These are phyloP conservation scores for Pleurotus ostreatus DNA, from an alignment of 768 basidiomycete genomes.

Conservation along the genomic window DNA sequence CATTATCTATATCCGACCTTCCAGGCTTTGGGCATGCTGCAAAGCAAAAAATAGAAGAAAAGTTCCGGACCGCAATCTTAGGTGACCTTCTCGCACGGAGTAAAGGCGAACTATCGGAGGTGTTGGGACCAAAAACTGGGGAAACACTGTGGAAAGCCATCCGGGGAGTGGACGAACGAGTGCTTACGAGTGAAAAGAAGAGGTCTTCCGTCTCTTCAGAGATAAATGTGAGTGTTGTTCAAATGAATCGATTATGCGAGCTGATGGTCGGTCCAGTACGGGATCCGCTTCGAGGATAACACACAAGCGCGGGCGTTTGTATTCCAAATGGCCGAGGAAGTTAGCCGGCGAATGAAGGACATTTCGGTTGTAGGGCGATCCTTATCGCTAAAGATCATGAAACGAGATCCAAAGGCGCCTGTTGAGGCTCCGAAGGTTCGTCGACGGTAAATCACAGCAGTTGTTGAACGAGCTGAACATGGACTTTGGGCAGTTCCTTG, in stretches of 20 bases:
- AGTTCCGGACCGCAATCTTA: conserved; percentile 66
- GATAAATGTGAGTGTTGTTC: conserved; percentile 69
- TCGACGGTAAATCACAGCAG: neutral
- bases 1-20: conserved; percentile 73
- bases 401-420: conserved; percentile 80
- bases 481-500: conserved; percentile 63
- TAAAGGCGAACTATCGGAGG: conserved; percentile 61
- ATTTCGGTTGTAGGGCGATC: conserved; percentile 68
- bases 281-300: conserved; percentile 84
- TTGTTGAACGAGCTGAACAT: neutral
- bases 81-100: conserved; percentile 65
- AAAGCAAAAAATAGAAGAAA: conserved; percentile 75
- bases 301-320: conserved; percentile 82
- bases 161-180: conserved; percentile 78
- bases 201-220: conserved; percentile 93
- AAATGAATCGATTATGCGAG: conserved; percentile 4
- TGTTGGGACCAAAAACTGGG: conserved; percentile 76
- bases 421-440: conserved; percentile 86
- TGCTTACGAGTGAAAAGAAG: conserved; percentile 78
- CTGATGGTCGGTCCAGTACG: conserved; percentile 59
- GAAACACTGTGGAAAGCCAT: conserved; percentile 83
- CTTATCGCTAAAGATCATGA: conserved; percentile 86
- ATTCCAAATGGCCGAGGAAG: conserved; percentile 71
- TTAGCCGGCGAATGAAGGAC: conserved; percentile 64
- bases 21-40: conserved; percentile 83